Evolutionary conservation across 306 rosid genomes (phyloP).

Genomic region (Prinsepia uniflora): DNA sequence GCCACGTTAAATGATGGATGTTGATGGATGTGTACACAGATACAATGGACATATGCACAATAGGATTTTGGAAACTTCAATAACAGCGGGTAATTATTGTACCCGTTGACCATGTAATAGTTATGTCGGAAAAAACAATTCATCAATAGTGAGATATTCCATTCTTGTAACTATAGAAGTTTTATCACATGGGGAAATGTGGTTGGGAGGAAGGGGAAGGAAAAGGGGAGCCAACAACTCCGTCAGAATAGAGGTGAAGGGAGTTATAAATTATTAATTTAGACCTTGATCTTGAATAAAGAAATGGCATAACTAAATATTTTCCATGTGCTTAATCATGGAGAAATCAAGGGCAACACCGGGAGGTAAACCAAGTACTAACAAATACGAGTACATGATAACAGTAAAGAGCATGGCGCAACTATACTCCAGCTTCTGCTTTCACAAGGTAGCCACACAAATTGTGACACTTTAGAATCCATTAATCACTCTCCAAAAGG

Average conservation of each 20-base stretch:
- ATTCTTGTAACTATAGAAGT: not conserved
- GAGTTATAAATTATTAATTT: conserved; percentile 2
- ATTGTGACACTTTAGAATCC: not conserved
- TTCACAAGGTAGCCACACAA: not conserved
- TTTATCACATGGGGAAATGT: not conserved
- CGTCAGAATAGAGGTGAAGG: not conserved
- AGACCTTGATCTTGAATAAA: not conserved
- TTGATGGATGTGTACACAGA: not conserved
- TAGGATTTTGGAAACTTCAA: conserved; percentile 25
- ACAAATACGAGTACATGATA: not conserved
- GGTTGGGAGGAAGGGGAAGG: not conserved
- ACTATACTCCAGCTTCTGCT: not conserved
- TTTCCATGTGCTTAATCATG: not conserved
- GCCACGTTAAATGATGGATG: conserved; percentile 13
- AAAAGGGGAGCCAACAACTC: not conserved
- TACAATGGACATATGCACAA: not conserved
- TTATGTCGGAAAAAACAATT: conserved; percentile 31
- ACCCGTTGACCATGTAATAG: conserved; percentile 69
- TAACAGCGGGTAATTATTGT: conserved; percentile 74
- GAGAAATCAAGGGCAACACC: not conserved
- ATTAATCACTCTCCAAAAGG: not conserved
- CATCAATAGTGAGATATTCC: conserved; percentile 24
- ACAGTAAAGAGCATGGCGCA: not conserved
- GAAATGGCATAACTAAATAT: not conserved
- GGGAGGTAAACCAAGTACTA: conserved; percentile 12